Conservation (phyloP, 2,329 filamentous ascomycete species). For the Fusarium zealandicum region DNA sequence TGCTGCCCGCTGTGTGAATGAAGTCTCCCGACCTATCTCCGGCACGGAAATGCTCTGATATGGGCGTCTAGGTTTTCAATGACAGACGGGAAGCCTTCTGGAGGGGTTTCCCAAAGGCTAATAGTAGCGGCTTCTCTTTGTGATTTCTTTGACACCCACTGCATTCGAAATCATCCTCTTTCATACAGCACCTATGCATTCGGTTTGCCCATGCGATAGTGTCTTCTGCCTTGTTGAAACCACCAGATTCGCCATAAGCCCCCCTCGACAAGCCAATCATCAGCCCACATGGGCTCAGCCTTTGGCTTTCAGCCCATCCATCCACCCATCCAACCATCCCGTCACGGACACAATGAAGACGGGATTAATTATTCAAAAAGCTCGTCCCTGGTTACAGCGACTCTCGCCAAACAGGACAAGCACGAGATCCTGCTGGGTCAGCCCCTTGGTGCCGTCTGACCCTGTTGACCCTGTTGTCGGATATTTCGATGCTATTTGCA, state of each 20-base stretch:
- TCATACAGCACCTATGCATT: too few species aligned
- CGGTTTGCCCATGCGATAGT: neutral
- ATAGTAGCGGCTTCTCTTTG: too few species aligned
- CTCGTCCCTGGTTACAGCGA: neutral
- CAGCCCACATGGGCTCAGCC: conserved; percentile 42
- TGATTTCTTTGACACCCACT: too few species aligned
- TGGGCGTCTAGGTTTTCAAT: neutral
- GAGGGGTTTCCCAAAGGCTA: neutral
- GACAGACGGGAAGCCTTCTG: neutral
- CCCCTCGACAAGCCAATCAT: conserved; percentile 39
- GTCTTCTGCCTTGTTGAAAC: conserved; percentile 4
- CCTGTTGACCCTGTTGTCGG: conserved; percentile 4
- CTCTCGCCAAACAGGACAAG: conserved; percentile 29
- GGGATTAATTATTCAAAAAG: conserved; percentile 3
- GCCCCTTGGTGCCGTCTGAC: conserved; percentile 17
- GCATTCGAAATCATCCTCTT: too few species aligned
- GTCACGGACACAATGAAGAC: neutral
- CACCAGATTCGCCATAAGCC: conserved; percentile 1
- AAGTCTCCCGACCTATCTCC: neutral
- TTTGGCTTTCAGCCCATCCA: conserved; percentile 21
- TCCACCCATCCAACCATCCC: conserved; percentile 8
- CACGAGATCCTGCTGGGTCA: conserved; percentile 23
- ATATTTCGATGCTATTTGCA: neutral
- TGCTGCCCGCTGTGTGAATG: neutral
- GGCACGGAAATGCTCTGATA: neutral